Evolutionary conservation across 2,329 filamentous ascomycete species (phyloP), one percentile per base, ranked within the genome.

Genomic region (Pleoardoris graminearum): DNA sequence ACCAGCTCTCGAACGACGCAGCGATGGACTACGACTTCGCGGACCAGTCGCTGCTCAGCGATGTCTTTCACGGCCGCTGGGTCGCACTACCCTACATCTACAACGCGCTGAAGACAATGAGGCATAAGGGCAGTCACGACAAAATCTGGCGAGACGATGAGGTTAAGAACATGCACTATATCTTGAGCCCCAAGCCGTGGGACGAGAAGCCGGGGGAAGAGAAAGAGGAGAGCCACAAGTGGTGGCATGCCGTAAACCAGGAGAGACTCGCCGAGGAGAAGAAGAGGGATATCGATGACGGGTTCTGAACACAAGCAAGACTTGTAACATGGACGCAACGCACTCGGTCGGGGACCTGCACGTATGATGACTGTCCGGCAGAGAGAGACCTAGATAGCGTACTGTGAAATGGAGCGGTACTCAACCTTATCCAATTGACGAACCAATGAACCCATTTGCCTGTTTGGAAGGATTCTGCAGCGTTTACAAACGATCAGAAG

Each of bases 131-230:
- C 8, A 80, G 85, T 50, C 83, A 85, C 61, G 75, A 80, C 58
- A 71, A 76, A 23, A 85, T 86, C 50, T 86, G 84, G 84, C 72
- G 77, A 53, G 83, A 86, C 56, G 78, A 81, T 16, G 66, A 78
- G 59, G 81, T 86, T 17, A 85, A 85, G 73, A 86, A 85, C 59
- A 74, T 86, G 10, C 84, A 86, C 66, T 86, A 84, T 61, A 81
- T 86, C 35, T 63, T 86, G 50, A 80, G 76, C 45, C 82, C 83
- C 27, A 86, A 86, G 72, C 84, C 84, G 3, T 86, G 84, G 84
- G 81, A 86, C 55, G 82, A 85, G 69, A 75, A 70, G 48, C 63
- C 70, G 12, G 74, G 70, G 7, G 70, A 75, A 60, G 69, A 69
- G 50, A 65, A 72, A 47, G 77, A 83, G 53, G 78, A 79, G 57